Base-by-base conservation (phyloP, 2,329 filamentous ascomycete genomes). In the Pezicula rhizophila region DNA sequence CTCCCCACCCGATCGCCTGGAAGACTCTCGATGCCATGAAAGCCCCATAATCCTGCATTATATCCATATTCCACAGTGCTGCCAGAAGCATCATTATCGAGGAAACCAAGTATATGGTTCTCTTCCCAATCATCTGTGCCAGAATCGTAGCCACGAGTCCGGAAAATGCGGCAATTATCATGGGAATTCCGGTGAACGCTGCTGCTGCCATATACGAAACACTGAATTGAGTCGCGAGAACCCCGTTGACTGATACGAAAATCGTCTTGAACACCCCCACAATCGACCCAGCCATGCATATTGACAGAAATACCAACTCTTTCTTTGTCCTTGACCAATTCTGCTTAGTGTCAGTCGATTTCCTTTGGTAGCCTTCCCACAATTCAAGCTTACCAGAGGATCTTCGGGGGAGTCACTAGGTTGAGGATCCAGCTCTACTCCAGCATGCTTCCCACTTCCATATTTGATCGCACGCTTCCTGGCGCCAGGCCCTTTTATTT, bases 291-390 rank as follows among this genome's bases (percentile, higher is more conserved):
- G 73, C 69, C 45, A 74, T 58, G 14, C 80, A 61, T 0, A 82
- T 60, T 1, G 75, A 66, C 2, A 64, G 57, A 20, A 77, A 69
- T 50, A 76, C 74, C 7, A 75, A 56, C 47, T 79, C 73, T 48
- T 79, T 80, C 52, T 73, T 75, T 73, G 74, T 77, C 23, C 61
- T 52, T 3, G 74, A 70, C 79, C 78, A 82, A 56, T 82, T 82
- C 73, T 79, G 17, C 20, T n/a, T n/a, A 2, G n/a, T 15, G 34
- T 51, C 34, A 53, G 35, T 18, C 31, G 5, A 42, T n/a, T 31
- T 10, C 23, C 4, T 31, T 35, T 18, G 18, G 8, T 4, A 33
- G 6, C 5, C 7, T 8, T 18, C 1, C 8, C 6, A 2, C 10
- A 6, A 40, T 4, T 7, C 34, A 15, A 39, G 62, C 72, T 47